Base-by-base conservation (phyloP, 2,329 filamentous ascomycete species). In the Colletotrichum costaricense region DNA sequence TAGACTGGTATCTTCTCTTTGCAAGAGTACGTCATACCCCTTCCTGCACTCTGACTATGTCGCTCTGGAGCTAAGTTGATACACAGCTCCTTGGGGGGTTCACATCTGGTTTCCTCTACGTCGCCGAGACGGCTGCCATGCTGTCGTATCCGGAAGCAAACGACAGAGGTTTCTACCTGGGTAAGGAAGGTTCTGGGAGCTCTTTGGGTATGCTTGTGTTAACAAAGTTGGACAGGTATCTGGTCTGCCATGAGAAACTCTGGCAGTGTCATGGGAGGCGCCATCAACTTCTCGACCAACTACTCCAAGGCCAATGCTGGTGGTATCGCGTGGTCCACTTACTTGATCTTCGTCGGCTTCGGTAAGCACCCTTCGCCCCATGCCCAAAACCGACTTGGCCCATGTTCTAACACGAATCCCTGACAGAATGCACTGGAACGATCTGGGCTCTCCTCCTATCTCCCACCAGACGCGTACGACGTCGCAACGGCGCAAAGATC, bases 251-350 rank as follows among this genome's bases (percentile, higher is more conserved):
- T 76, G 59, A 70, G 77, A 0, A 78, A 77, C 59, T 76, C 76
- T 5, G 77, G 77, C 8, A 75, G 76, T 2, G 76, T 88, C 1
- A 69, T 88, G 1, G 86, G 86, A 12, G 85, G 86, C n/a, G 81
- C 84, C 1, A 86, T 88, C 69, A 83, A 85, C 0, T 80, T 88
- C n/a, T 85, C 79, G 1, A 79, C 88, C 46, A 88, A 88, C 69
- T 59, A 77, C 14, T 75, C 70, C 2, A 74, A 42, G 0, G 74
- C 74, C n/a, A 60, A 65, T 26, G 76, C 76, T 7, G 79, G 80
- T 22, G 79, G 76, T 54, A 74, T 81, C 19, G 75, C 75, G 4
- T 76, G 77, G 62, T 72, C 76, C 2, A 80, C 79, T 1, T 81
- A 80, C 49, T 75, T 81, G 30, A 73, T 80, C 57, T 78, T 81